Evolutionary conservation across 139 green algal genomes (phyloP).

Genomic region (Coelastrella sp.): DNA sequence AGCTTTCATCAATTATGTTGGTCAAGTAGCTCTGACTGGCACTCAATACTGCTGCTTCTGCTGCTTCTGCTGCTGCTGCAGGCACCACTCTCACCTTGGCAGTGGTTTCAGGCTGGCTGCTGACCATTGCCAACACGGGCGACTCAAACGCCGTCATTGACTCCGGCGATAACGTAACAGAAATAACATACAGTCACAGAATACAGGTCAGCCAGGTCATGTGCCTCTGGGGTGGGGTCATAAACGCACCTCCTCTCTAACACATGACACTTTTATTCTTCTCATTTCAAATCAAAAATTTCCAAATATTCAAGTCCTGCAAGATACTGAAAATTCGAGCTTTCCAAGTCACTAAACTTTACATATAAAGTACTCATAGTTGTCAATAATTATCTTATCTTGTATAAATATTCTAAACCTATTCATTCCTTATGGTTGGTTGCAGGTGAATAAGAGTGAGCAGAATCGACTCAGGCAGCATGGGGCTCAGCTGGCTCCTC

Average conservation of each 20-base stretch:
- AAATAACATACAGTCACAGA: slow-evolving; percentile 55
- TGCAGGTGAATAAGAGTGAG: slow-evolving; percentile 44
- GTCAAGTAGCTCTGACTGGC: neutral
- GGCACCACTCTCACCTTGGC: slow-evolving; percentile 68
- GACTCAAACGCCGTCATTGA: slow-evolving; percentile 90
- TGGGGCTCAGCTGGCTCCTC: slow-evolving; percentile 69
- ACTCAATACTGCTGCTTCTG: slow-evolving; percentile 7
- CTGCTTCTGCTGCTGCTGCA: slow-evolving; percentile 39
- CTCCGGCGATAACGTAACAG: slow-evolving; percentile 54
- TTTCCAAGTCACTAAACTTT: too few relatives aligned
- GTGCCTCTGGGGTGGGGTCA: slow-evolving; percentile 11
- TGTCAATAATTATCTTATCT: too few relatives aligned
- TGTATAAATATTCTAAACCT: too few relatives aligned
- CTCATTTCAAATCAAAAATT: too few relatives aligned
- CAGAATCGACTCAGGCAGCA: slow-evolving; percentile 66
- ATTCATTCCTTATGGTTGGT: too few relatives aligned
- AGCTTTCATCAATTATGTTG: neutral
- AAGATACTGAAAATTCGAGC: too few relatives aligned
- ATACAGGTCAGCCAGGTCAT: slow-evolving; percentile 54
- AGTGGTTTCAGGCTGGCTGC: slow-evolving; percentile 73
- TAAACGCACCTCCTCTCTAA: too few relatives aligned
- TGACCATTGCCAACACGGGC: slow-evolving; percentile 89
- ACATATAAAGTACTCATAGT: too few relatives aligned
- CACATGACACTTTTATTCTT: too few relatives aligned
- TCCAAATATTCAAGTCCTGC: too few relatives aligned